Evolutionary conservation across 805 yeast species (phyloP).

Genomic region (Ogataea corticis): DNA sequence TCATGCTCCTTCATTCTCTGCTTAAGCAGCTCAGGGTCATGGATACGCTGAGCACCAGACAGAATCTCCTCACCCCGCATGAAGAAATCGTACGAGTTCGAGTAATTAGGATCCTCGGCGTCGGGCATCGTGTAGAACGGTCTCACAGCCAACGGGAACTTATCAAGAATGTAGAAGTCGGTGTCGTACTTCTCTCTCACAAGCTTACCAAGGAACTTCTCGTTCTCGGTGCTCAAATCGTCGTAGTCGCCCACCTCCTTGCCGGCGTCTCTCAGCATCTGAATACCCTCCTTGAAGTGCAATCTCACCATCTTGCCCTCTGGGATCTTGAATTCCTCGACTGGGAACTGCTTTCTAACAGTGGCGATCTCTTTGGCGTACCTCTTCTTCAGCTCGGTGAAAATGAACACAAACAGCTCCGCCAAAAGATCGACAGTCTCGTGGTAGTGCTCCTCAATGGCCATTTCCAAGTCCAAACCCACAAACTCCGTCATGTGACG

Average conservation of each 20-base stretch:
- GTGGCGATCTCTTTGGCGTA: constrained; percentile 81
- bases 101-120: constrained; percentile 84
- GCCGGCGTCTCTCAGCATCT: constrained; percentile 83
- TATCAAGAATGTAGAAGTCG: constrained; percentile 96
- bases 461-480: constrained; percentile 97
- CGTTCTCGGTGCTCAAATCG: constrained; percentile 92
- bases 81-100: constrained; percentile 98
- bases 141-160: constrained; percentile 94
- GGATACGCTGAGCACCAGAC: constrained; percentile 99
- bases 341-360: constrained; percentile 94
- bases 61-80: constrained; percentile 99
- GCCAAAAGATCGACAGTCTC: constrained; percentile 69
- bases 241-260: constrained; percentile 84
- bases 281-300: constrained; percentile 88
- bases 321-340: constrained; percentile 95
- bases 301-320: constrained; percentile 90
- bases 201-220: constrained; percentile 85
- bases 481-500: constrained; percentile 99
- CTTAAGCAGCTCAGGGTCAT: constrained; percentile 80
- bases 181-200: constrained; percentile 94
- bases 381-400: constrained; percentile 77
- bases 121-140: constrained; percentile 99
- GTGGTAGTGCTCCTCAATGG: constrained; percentile 96
- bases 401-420: constrained; percentile 79
- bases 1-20: constrained; percentile 84